Evolutionary conservation across 169 alveolate species (phyloP), one percentile per base, ranked within the genome.

Genomic region (Miamiensis avidus): DNA sequence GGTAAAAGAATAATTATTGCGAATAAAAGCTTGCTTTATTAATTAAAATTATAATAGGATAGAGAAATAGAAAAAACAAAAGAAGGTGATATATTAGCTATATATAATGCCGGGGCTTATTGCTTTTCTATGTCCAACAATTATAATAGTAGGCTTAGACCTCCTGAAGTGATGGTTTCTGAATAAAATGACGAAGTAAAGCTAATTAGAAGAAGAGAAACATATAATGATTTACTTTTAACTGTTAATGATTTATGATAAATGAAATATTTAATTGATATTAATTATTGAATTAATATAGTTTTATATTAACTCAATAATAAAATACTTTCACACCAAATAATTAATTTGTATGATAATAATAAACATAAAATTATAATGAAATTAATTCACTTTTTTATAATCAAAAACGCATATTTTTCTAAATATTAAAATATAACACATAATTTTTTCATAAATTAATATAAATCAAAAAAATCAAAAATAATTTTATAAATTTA

Each of bases 61-160:
- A 77, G 88, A 74, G 0, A 73, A 15, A 31, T 88, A 28, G 29
- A 31, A 20, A 75, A 64, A 31, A 85, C 81, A 1, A 27, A 83
- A 78, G 34, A 82, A 29, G 85, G 76, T n/a, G 89, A 88, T 74
- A 65, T 83, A 6, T 81, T 88, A 29, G 88, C 87, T 65, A 34
- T 88, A 30, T 49, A 74, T 1, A 78, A 78, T 74, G 89, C 82
- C 25, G 91, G 91, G 34, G 91, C 91, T 78, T 88, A 88, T 83
- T 88, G 91, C 0, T 79, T 30, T 49, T 83, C 87, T 15, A 88
- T 88, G 91, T 78, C 88, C 28, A 82, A 83, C 27, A 83, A 83
- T 34, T 88, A 88, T 34, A 88, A 88, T 75, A 31, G 78, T 29
- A 88, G 91, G 83, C 82, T 49, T 49, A 74, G 83, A 65, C 90